Base-by-base conservation (phyloP, 2,329 filamentous ascomycete genomes). In the Seiridium unicorne region DNA sequence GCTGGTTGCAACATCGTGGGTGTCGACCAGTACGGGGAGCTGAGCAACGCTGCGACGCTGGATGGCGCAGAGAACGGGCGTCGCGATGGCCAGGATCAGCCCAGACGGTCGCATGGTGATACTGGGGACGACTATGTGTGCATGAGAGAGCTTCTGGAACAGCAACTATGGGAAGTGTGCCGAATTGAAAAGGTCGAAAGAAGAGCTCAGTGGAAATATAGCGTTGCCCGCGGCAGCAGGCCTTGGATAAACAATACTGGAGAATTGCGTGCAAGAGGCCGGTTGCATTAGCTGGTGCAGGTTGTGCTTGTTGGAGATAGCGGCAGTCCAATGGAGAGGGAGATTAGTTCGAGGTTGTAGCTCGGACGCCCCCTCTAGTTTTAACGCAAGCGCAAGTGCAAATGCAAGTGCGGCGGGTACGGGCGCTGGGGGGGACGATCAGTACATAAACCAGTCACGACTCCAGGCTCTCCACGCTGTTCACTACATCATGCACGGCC, bases 101-200 rank as follows among this genome's bases (percentile, higher is more conserved):
- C 48, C 34, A 18, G 32, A 44, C 35, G 42, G 44, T 44, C 60
- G 60, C 60, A 62, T 62, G 31, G 55, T 44, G 35, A 10, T 55
- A 18, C 6, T 35, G 49, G 13, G n/a, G 42, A 31, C 42, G 55
- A 46, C 44, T 36, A 36, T 32, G 40, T 31, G 55, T 18, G 38
- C 48, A 53, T 44, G 36, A 36, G 8, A 51, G 11, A 51, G 34
- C 18, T n/a, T 13, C 13, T 13, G 49, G 11, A 36, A 53, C 31
- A 32, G 11, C 49, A 8, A 53, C 47, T 32, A 53, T n/a, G 18
- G 32, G 31, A 18, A 32, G n/a, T 38, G 49, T 4, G 34, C 11
- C 9, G 13, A 35, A 38, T 11, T 7, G 13, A 53, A 18, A n/a
- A 7, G 34, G 31, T 11, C 26, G n/a, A 11, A 11, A 13, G 13